Conservation (phyloP, 2,329 filamentous ascomycete species). For the Aspergillus oerlinghausenensis region DNA sequence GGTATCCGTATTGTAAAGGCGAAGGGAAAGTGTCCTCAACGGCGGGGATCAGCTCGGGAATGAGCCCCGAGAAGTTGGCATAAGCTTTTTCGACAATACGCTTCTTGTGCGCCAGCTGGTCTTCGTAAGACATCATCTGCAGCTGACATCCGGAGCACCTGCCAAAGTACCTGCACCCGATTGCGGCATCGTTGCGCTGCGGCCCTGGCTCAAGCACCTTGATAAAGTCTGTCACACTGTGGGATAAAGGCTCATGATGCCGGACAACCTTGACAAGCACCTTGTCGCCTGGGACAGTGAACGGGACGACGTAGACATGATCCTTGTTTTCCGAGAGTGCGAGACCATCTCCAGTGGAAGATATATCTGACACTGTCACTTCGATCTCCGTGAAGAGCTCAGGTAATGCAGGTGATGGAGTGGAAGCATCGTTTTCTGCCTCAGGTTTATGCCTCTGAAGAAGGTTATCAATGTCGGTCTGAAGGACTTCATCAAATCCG, state of each 20-base stretch:
- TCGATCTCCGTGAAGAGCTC: slow-evolving; percentile 71
- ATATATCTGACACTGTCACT: slow-evolving; percentile 74
- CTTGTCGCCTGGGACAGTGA: slow-evolving; percentile 78
- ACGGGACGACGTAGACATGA: slow-evolving; percentile 81
- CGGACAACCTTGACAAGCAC: slow-evolving; percentile 74
- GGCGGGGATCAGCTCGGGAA: slow-evolving; percentile 67
- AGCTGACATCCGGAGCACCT: slow-evolving; percentile 91
- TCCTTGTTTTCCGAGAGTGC: slow-evolving; percentile 64
- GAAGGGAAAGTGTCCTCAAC: slow-evolving; percentile 84
- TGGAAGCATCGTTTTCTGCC: slow-evolving; percentile 19
- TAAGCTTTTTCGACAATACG: slow-evolving; percentile 87
- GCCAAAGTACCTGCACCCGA: slow-evolving; percentile 82
- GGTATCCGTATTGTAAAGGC: slow-evolving; percentile 86
- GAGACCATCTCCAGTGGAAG: slow-evolving; percentile 88
- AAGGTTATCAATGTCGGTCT: slow-evolving; percentile 53
- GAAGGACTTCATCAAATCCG: slow-evolving; percentile 63
- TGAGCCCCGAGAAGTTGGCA: slow-evolving; percentile 80
- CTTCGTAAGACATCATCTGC: slow-evolving; percentile 88
- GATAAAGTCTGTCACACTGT: slow-evolving; percentile 77
- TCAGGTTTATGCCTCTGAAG: slow-evolving; percentile 30
- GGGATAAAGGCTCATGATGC: slow-evolving; percentile 61
- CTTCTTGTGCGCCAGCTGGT: slow-evolving; percentile 81
- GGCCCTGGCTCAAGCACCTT: slow-evolving; percentile 69
- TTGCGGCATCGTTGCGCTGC: slow-evolving; percentile 69
- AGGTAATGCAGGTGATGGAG: slow-evolving; percentile 46